These are phyloP conservation scores for Mycena rosella DNA, from an alignment of 768 basidiomycete species.

Conservation along the genomic window DNA sequence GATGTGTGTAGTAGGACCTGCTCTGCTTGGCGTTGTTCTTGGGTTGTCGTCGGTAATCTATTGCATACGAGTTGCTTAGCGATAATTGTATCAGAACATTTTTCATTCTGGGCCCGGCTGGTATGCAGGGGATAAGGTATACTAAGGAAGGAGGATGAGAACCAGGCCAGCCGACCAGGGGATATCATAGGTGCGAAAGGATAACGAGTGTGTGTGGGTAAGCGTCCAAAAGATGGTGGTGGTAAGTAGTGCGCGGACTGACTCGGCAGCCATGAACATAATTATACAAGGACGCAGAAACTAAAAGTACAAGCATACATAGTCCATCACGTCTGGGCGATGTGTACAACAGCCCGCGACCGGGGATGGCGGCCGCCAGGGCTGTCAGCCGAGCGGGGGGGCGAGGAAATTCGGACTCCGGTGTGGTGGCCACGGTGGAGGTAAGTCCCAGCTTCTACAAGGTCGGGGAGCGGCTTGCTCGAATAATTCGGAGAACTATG, in stretches of 20 bases:
- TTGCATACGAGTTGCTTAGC: conserved; percentile 29
- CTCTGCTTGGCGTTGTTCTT: neutral
- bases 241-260: conserved; percentile 11
- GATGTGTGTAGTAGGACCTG: no score
- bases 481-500: conserved; percentile 35
- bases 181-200: conserved; percentile 35
- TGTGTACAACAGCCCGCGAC: conserved; percentile 46
- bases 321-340: conserved; percentile 43
- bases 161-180: conserved; percentile 27
- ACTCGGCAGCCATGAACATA: conserved; percentile 7
- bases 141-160: conserved; percentile 32
- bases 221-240: conserved; percentile 30
- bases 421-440: conserved; percentile 54
- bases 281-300: conserved; percentile 3
- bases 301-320: conserved; percentile 32
- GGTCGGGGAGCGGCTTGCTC: conserved; percentile 44
- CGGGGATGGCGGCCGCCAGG: conserved; percentile 44
- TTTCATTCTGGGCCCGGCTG: conserved; percentile 23
- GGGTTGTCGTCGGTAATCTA: neutral
- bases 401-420: conserved; percentile 60
- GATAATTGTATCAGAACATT: conserved; percentile 22
- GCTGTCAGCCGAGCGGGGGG: conserved; percentile 50
- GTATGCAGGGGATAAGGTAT: conserved; percentile 19
- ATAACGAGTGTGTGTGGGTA: conserved; percentile 24
- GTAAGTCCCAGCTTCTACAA: conserved; percentile 43